Evolutionary conservation across 768 basidiomycete species (phyloP).

Genomic region (Calocybe cyanea): DNA sequence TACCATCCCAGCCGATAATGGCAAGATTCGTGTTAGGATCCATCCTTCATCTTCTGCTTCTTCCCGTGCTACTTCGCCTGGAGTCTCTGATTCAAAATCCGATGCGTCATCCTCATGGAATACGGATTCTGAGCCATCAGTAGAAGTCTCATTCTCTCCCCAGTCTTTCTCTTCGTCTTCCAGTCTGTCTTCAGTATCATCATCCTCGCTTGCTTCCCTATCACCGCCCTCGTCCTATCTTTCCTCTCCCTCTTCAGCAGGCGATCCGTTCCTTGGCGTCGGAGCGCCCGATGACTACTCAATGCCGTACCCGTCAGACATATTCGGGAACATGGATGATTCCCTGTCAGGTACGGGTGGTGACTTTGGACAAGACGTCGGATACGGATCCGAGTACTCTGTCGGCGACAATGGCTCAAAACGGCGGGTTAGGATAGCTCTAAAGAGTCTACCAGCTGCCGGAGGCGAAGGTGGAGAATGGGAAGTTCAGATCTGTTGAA

Average conservation of each 20-base stretch:
- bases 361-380: slow-evolving; percentile 30
- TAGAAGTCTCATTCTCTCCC: slow-evolving; percentile 25
- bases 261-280: slow-evolving; percentile 59
- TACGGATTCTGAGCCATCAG: slow-evolving; percentile 17
- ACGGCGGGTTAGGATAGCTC: slow-evolving; percentile 61
- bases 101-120: slow-evolving; percentile 22
- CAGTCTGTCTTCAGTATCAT: slow-evolving; percentile 6
- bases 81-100: slow-evolving; percentile 19
- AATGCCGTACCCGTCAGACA: slow-evolving; percentile 30
- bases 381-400: slow-evolving; percentile 35
- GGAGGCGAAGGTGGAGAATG: slow-evolving; percentile 73
- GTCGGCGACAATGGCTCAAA: slow-evolving; percentile 33
- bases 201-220: slow-evolving; percentile 13
- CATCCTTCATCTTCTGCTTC: slow-evolving; percentile 53
- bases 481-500: slow-evolving; percentile 71
- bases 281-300: slow-evolving; percentile 38
- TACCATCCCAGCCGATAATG: slow-evolving; percentile 55
- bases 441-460: slow-evolving; percentile 58
- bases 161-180: slow-evolving; percentile 15
- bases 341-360: slow-evolving; percentile 20
- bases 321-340: slow-evolving; percentile 30
- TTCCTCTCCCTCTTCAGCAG: slow-evolving; percentile 33
- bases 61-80: slow-evolving; percentile 34
- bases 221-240: slow-evolving; percentile 34
- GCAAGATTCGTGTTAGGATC: slow-evolving; percentile 72